Base-by-base conservation (phyloP, 1,139 yeast genomes). In the Blastobotrys arbuscula region DNA sequence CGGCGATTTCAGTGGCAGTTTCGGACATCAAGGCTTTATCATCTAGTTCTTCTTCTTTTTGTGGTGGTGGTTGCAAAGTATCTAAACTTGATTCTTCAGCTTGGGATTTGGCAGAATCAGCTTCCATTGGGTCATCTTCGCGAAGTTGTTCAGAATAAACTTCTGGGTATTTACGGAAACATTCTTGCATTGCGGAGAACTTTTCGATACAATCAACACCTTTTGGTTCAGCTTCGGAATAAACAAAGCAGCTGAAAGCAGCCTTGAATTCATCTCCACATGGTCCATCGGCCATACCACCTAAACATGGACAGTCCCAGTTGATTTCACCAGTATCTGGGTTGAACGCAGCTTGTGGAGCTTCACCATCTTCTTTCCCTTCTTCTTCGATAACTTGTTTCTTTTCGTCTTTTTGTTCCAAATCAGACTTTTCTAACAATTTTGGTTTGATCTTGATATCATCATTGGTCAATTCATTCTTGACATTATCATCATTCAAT, bases 221-320 rank as follows among this genome's bases (percentile, higher is more conserved):
- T 74, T 92, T 92, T 63, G 97, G 97, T 65, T 92, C 99, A 50
- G 86, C 84, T 64, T 84, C 89, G 12, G 97, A 89, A 74, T 85
- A 90, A 36, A 94, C 92, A 64, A 94, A 94, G 69, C 99, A 94
- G 9, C 96, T 78, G 66, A 94, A 94, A 0, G 98, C 97, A 50
- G 80, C 92, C 73, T 92, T 90, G 75, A 90, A 92, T 70, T 92
- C 97, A 65, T 87, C 96, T 50, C 98, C 98, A 70, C 98, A 90
- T 52, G 98, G 97, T 0, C 98, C 98, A 56, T 89, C 77, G 39
- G 98, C 97, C 97, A 92, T 92, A 45, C 98, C 98, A 38, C 98
- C 98, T 52, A 94, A 75, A 71, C 99, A 94, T n/a, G 98, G 97
- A 68, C 99, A 94, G 65, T 94, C 98, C 99, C 99, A 94, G 79